These are phyloP conservation scores for Syzygium jambos DNA, from an alignment of 345 rosid species.

Conservation along the genomic window DNA sequence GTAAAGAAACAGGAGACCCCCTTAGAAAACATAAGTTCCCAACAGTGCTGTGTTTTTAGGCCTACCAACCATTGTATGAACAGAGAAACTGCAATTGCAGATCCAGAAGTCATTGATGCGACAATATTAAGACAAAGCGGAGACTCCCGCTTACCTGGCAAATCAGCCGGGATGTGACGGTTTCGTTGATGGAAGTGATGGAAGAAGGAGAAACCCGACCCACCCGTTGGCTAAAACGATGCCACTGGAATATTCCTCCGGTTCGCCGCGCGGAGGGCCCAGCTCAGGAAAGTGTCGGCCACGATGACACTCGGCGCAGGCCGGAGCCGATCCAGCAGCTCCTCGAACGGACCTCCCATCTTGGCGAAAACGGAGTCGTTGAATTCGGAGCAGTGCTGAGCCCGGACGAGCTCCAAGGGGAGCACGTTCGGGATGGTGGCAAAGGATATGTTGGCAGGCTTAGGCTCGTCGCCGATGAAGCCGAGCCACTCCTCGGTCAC, in stretches of 20 bases:
- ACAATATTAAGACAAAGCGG: neutral
- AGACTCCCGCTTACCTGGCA: neutral
- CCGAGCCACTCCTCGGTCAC: no score
- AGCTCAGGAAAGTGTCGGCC: constrained; percentile 15
- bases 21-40: no score
- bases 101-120: neutral
- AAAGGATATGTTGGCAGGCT: no score
- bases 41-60: no score
- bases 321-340: constrained; percentile 24
- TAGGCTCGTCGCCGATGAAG: no score
- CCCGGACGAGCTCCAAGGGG: neutral
- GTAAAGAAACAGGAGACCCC: no score
- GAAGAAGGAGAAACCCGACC: neutral
- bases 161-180: neutral
- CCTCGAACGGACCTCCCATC: constrained; percentile 8
- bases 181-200: constrained; percentile 8
- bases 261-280: constrained; percentile 16
- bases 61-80: no score
- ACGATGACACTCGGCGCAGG: constrained; percentile 12
- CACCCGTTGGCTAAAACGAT: constrained; percentile 17
- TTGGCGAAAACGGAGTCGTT: constrained; percentile 15
- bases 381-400: constrained; percentile 7
- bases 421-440: neutral
- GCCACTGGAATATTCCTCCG: constrained; percentile 31
- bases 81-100: no score